phyloP scores from a whole-genome alignment of 306 rosid genomes.

The Castanea mollissima region DNA sequence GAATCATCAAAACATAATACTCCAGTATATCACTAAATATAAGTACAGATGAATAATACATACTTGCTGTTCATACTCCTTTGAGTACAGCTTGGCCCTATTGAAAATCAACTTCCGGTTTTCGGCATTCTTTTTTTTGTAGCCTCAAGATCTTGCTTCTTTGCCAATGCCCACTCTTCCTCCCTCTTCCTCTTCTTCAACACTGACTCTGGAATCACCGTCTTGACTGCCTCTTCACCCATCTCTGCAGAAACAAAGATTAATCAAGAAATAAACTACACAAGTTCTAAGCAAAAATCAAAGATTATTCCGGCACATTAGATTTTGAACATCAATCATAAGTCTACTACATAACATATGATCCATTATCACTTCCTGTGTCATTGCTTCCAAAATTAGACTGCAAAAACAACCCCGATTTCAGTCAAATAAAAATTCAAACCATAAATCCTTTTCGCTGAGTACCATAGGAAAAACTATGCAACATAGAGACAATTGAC shows the following conservation, averaged over 20 bases:
- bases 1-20: no score
- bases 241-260: slow-evolving; percentile 28
- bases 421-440: no score
- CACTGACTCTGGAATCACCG: slow-evolving; percentile 68
- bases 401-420: no score
- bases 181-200: slow-evolving; percentile 54
- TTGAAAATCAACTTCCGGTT: slow-evolving; percentile 64
- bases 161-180: no score
- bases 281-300: not conserved
- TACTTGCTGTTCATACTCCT: slow-evolving; percentile 70
- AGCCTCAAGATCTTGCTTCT: no score
- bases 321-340: no score
- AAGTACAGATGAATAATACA: not conserved
- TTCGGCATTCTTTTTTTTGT: slow-evolving; percentile 58
- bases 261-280: not conserved
- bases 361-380: no score
- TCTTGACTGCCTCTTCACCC: slow-evolving; percentile 61
- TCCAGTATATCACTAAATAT: not conserved
- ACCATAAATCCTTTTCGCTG: no score
- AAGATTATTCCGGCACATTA: not conserved
- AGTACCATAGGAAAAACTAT: no score
- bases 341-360: no score
- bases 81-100: slow-evolving; percentile 64
- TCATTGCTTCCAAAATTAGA: no score
- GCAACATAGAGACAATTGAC: no score